phyloP scores from a whole-genome alignment of 306 rosid genomes.

The Pterocarpus macrocarpus region DNA sequence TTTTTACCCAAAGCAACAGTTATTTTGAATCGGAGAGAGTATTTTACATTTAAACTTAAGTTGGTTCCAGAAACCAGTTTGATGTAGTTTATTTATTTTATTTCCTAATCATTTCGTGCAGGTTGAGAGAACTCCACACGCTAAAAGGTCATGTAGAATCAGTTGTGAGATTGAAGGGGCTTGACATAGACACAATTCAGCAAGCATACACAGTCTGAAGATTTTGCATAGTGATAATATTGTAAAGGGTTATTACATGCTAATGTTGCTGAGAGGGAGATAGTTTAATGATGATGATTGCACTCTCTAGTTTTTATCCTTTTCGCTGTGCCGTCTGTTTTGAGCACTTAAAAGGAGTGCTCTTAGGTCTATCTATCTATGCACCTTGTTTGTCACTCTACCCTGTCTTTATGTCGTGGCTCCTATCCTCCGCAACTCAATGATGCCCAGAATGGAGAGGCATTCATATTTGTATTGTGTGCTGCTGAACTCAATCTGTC shows the following conservation, averaged over 20 bases:
- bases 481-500: conserved; percentile 7
- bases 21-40: no score
- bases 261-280: conserved; percentile 55
- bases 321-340: conserved; percentile 47
- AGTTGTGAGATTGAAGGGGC: conserved; percentile 97
- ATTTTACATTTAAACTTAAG: no score
- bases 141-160: conserved; percentile 98
- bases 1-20: no score
- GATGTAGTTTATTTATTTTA: conserved; percentile 21
- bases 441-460: conserved; percentile 14
- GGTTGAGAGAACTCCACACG: conserved; percentile 91
- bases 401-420: not conserved
- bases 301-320: conserved; percentile 32
- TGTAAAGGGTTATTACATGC: conserved; percentile 57
- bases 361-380: conserved; percentile 34
- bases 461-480: conserved; percentile 25
- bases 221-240: conserved; percentile 42
- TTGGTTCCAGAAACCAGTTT: no score
- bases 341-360: conserved; percentile 46
- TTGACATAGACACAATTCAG: conserved; percentile 96
- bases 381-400: conserved; percentile 10
- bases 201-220: conserved; percentile 93
- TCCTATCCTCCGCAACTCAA: conserved; percentile 6
- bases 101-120: conserved; percentile 46
- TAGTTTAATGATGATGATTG: conserved; percentile 48